A percentile compares a stretch with the other conserved stretches of the same genome.
phyloP scores from a whole-genome alignment of 2,329 filamentous ascomycete genomes.

The Chaetomiaceae sp. region DNA sequence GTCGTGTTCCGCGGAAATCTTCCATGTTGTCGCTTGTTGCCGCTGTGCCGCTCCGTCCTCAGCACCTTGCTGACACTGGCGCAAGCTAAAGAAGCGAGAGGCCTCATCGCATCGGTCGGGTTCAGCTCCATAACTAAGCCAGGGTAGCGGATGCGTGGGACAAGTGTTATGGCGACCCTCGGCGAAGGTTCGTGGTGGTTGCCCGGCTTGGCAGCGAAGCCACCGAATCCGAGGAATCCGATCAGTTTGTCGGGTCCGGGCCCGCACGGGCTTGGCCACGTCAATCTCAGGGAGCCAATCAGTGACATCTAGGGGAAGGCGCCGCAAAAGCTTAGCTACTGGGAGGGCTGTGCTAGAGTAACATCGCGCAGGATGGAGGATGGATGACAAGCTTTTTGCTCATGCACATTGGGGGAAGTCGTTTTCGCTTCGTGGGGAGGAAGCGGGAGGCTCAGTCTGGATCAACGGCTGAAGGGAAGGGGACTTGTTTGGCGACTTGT shows the following conservation, averaged over 20 bases:
- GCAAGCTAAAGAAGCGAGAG: too few species aligned
- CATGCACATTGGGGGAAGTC: background rate
- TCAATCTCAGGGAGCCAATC: conserved; percentile 5
- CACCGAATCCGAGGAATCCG: conserved; percentile 14
- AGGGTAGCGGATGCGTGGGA: background rate
- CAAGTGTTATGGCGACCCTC: background rate
- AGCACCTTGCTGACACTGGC: too few species aligned
- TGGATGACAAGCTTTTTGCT: background rate
- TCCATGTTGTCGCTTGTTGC: background rate
- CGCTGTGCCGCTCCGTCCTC: too few species aligned
- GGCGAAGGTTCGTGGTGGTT: background rate
- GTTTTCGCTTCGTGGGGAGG: too few species aligned
- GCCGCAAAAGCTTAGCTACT: background rate
- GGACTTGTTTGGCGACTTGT: background rate
- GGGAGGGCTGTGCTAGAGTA: conserved; percentile 2
- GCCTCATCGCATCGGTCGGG: background rate
- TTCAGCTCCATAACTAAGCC: background rate
- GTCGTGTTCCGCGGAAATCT: background rate
- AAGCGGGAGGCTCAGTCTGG: too few species aligned
- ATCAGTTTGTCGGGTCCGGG: conserved; percentile 6
- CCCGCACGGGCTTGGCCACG: conserved; percentile 1
- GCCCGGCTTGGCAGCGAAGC: background rate
- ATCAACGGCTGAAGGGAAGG: too few species aligned
- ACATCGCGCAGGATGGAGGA: background rate
- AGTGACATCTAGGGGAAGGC: background rate